These are phyloP conservation scores for Tanacetum coccineum DNA, from an alignment of 129 eudicot genomes.

Conservation along the genomic window DNA sequence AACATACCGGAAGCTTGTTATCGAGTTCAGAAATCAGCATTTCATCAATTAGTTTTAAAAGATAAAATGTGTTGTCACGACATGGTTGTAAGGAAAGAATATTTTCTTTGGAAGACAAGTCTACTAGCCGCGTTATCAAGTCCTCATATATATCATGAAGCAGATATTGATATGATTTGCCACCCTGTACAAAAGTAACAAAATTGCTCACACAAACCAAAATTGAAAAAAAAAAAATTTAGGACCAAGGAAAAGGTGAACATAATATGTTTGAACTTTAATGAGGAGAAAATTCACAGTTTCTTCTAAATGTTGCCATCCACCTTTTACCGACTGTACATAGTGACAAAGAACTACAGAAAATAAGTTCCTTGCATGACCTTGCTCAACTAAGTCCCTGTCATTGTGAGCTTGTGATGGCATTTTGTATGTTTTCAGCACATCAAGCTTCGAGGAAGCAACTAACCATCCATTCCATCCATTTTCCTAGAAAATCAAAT, in stretches of 20 bases:
- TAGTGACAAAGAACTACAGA: constrained; percentile 76
- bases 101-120: constrained; percentile 53
- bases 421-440: constrained; percentile 58
- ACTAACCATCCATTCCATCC: constrained; percentile 89
- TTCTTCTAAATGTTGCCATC: too few relatives aligned
- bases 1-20: too few relatives aligned
- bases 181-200: constrained; percentile 42
- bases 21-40: too few relatives aligned
- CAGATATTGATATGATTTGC: constrained; percentile 57
- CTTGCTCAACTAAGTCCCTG: constrained; percentile 53
- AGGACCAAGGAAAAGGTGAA: constrained; percentile 9
- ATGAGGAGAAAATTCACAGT: constrained; percentile 33
- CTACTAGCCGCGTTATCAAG: constrained; percentile 48
- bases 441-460: constrained; percentile 76
- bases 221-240: not conserved
- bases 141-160: constrained; percentile 88
- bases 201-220: not conserved
- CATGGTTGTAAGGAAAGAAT: too few relatives aligned
- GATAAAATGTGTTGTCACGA: not conserved
- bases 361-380: constrained; percentile 51
- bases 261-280: constrained; percentile 70
- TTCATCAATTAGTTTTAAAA: constrained; percentile 27
- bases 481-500: constrained; percentile 48
- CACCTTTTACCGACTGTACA: constrained; percentile 27
- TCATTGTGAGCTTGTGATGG: constrained; percentile 33